Conservation (phyloP, 1,284 basidiomycete genomes). For the Xanthoconium separans region DNA sequence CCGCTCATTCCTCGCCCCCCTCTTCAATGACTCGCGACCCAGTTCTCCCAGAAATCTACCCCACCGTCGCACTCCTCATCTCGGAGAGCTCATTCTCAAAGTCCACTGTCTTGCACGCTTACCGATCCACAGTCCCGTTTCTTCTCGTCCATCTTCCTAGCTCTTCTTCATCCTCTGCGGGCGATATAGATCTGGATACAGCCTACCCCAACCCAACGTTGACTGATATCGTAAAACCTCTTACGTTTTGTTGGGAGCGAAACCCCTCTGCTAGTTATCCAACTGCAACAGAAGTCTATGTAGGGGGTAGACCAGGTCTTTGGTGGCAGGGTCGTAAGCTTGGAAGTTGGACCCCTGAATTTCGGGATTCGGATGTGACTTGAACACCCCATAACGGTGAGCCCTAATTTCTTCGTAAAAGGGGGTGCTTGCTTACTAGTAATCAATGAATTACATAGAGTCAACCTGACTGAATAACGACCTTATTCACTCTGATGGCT, state of each 20-base stretch:
- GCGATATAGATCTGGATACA: constrained; percentile 4
- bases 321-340: constrained; percentile 39
- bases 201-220: constrained; percentile 26
- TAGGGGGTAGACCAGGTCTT: constrained; percentile 48
- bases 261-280: neutral
- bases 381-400: constrained; percentile 1
- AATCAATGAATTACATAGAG: no score
- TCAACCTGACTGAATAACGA: no score
- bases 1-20: neutral
- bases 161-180: neutral
- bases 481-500: constrained; percentile 6
- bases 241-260: constrained; percentile 65
- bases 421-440: no score
- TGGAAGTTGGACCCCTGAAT: constrained; percentile 21
- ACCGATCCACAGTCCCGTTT: constrained; percentile 72
- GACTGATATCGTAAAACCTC: constrained; percentile 17
- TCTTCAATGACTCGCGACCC: neutral
- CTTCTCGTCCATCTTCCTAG: constrained; percentile 75
- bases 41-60: constrained; percentile 12
- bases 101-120: constrained; percentile 62
- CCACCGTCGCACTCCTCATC: constrained; percentile 69
- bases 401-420: no score
- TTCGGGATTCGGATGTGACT: neutral
- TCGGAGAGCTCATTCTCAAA: constrained; percentile 78
- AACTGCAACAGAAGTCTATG: neutral